Base-by-base conservation (phyloP, 306 rosid genomes). In the Trifolium pratense region DNA sequence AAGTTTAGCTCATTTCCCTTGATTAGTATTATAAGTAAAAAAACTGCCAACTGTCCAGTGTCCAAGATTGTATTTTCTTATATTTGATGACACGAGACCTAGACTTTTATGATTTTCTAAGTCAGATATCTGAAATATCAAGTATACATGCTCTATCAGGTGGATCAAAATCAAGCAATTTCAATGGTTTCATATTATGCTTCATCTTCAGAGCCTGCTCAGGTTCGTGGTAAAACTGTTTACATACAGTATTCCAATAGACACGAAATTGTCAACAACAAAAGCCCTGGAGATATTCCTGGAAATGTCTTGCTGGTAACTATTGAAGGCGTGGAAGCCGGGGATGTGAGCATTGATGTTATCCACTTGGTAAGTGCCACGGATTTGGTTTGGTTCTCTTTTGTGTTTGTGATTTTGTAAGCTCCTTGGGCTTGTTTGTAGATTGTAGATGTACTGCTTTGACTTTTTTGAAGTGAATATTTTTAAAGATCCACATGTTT, bases 171-270 rank as follows among this genome's bases (percentile, higher is more conserved):
- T 85, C 96, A 89, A 83, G 96, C 97, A 66, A 92, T 92, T 51
- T 86, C 92, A 14, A 92, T 92, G 97, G 96, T 92, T 74, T 92
- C 97, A 10, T 92, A 92, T 78, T 92, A 89, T 76, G 96, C 96
- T 18, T 92, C 97, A 29, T 92, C 96, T 80, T 92, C 97, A 0
- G 97, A 92, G 69, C 97, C 97, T 29, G 97, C 97, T 4, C 93
- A 89, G 60, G 85, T 92, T 79, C 96, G 97, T 78, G 96, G 96
- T 21, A 89, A 92, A 82, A 92, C 96, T 20, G 96, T 92, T 7
- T 92, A 92, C 78, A 89, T 92, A 76, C 97, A 92, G 80, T 92
- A 92, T 81, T 92, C 97, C 75, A 92, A 92, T 62, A 88, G 97
- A 70, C 93, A 89, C 51, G 97, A 92, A 81, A 89, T 92, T 75